These are phyloP conservation scores for Talaromyces adpressus DNA, from an alignment of 495 filamentous ascomycete species.

Conservation along the genomic window DNA sequence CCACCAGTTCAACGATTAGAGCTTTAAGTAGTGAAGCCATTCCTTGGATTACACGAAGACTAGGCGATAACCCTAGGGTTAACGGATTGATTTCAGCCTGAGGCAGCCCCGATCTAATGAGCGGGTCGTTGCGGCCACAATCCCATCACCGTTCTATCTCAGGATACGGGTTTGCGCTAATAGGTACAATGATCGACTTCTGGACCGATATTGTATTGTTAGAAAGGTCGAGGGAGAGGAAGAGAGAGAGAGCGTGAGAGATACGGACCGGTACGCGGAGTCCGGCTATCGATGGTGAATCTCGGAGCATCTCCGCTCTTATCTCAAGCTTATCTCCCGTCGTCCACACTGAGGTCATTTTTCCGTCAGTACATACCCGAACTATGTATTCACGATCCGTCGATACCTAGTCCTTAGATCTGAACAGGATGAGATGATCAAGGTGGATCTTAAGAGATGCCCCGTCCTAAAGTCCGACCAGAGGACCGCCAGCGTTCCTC, in stretches of 20 bases:
- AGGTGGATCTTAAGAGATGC: background rate
- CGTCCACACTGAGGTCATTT: background rate
- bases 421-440: background rate
- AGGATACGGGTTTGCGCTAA: too few species aligned
- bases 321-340: background rate
- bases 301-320: background rate
- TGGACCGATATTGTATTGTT: background rate
- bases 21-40: background rate
- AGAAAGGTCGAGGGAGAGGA: background rate
- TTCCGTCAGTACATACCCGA: background rate
- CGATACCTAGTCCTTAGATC: background rate
- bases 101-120: too few species aligned
- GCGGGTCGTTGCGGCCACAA: too few species aligned
- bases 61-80: too few species aligned
- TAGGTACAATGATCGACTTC: too few species aligned
- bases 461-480: slow-evolving; percentile 5
- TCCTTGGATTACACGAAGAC: background rate
- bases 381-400: background rate
- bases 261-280: background rate
- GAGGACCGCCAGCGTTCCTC: slow-evolving; percentile 7
- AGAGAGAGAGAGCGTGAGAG: background rate
- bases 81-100: too few species aligned
- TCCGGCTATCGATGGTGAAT: background rate
- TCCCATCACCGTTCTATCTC: too few species aligned
- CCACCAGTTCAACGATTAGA: background rate